Evolutionary conservation across 306 rosid species (phyloP), one percentile per base, ranked within the genome.

Genomic region (Psophocarpus tetragonolobus): DNA sequence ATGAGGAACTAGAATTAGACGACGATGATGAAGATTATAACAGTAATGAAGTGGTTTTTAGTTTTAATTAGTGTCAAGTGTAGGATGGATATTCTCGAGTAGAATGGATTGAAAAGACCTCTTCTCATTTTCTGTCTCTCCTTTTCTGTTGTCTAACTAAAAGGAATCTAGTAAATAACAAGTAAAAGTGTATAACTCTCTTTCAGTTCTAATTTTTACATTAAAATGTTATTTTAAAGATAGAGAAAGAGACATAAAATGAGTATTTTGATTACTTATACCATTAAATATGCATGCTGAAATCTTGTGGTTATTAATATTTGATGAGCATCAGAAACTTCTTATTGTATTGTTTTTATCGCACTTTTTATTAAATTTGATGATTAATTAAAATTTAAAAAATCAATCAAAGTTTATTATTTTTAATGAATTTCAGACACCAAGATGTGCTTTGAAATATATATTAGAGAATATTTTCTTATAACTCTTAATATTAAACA

Each of bases 1-100:
- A 82, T 0, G 84, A 83, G 8, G 91, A 87, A 0, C 53, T 66
- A 6, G 82, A 78, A 4, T 2, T 15, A 1, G 85, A 41, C 0
- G 75, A 74, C 0, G 53, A 44, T 0, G 71, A 72, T 15, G 68
- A 84, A 14, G 81, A 48, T 6, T 30, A 71, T 10, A 41, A 68
- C 17, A 80, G 30, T 30, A 68, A 45, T 75, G 72, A 85, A 4
- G 53, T 72, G 39, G 58, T 45, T 76, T 81, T 45, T 68, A 32
- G 68, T 75, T 82, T 82, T 62, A 76, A 63, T 82, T 62, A 38
- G 12, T 36, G 4, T 17, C 0, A 30, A 13, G 12, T 27, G 38
- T 58, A 13, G 38, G 45, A 58, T 15, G 42, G 6, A 50, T 50
- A 15, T 33, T 60, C 39, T 29, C 10, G 3, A 0, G 4, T 29